These are phyloP conservation scores for Candida insectorum DNA, from an alignment of 805 yeast species.

Conservation along the genomic window DNA sequence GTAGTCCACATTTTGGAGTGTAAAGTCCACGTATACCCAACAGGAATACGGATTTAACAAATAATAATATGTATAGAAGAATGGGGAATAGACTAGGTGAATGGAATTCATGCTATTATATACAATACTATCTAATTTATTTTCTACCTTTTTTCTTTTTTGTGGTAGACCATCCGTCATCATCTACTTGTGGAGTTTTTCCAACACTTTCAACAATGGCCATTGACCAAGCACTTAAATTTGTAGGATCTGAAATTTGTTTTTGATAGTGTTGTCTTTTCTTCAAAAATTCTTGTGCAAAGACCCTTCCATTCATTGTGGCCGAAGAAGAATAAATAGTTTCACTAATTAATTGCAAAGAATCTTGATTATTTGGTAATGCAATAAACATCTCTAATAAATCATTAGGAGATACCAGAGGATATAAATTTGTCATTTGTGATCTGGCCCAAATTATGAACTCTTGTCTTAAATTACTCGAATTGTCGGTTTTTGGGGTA, in stretches of 20 bases:
- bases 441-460: constrained; percentile 71
- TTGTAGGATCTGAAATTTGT: constrained; percentile 26
- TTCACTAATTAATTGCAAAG: constrained; percentile 84
- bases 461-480: constrained; percentile 43
- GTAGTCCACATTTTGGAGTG: no score
- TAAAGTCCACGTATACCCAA: no score
- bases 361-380: constrained; percentile 68
- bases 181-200: constrained; percentile 36
- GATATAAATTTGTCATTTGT: constrained; percentile 62
- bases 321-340: constrained; percentile 85
- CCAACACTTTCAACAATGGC: constrained; percentile 51
- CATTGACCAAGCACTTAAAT: constrained; percentile 65
- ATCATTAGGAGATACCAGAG: constrained; percentile 74
- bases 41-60: no score
- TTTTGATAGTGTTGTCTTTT: constrained; percentile 73
- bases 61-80: no score
- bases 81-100: no score
- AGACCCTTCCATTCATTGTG: constrained; percentile 91
- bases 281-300: constrained; percentile 85
- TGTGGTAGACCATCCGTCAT: constrained; percentile 46
- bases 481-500: constrained; percentile 16
- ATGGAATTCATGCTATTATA: no score
- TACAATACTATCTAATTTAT: constrained; percentile 8
- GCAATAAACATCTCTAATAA: constrained; percentile 76
- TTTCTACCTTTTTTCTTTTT: constrained; percentile 38